Conservation (phyloP, 1,284 basidiomycete species). For the Heimioporus retisporus region DNA sequence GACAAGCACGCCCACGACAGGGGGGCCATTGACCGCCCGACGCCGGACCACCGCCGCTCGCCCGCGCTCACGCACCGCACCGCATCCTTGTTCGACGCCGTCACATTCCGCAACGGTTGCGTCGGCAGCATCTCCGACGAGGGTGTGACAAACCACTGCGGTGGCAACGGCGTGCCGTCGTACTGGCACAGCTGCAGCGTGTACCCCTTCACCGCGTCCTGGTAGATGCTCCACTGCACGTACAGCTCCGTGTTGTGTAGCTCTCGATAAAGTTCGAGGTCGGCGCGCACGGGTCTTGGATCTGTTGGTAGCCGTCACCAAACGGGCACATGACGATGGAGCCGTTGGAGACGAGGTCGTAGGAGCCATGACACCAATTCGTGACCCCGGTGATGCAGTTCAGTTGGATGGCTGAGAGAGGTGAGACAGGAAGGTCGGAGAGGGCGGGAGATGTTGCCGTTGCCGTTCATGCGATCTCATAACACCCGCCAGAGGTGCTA, state of each 20-base stretch:
- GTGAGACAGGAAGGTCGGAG: neutral
- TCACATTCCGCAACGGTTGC: slow-evolving; percentile 42
- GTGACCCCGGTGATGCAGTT: slow-evolving; percentile 88
- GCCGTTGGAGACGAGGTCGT: slow-evolving; percentile 74
- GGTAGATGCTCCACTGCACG: slow-evolving; percentile 49
- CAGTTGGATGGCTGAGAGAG: slow-evolving; percentile 69
- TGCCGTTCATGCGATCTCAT: slow-evolving; percentile 86
- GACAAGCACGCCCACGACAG: too few species aligned
- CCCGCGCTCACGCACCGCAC: slow-evolving; percentile 35
- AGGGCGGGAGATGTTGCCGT: slow-evolving; percentile 60
- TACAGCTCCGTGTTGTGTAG: slow-evolving; percentile 70
- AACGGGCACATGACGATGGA: slow-evolving; percentile 80
- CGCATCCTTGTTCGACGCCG: slow-evolving; percentile 3
- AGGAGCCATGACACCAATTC: slow-evolving; percentile 89
- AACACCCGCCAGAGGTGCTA: slow-evolving; percentile 79
- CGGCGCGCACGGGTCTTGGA: slow-evolving; percentile 92
- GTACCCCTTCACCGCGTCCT: slow-evolving; percentile 48
- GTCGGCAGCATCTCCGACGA: slow-evolving; percentile 56
- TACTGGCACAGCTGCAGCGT: slow-evolving; percentile 54
- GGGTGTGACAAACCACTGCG: slow-evolving; percentile 43
- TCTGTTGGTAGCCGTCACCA: slow-evolving; percentile 90
- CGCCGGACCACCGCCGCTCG: slow-evolving; percentile 26
- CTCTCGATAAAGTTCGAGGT: slow-evolving; percentile 86
- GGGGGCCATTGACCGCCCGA: too few species aligned
- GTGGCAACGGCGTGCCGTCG: slow-evolving; percentile 50